A percentile compares a stretch with the other conserved stretches of the same genome.
Evolutionary conservation across 345 rosid species (phyloP).

Genomic region (Linum trigynum): DNA sequence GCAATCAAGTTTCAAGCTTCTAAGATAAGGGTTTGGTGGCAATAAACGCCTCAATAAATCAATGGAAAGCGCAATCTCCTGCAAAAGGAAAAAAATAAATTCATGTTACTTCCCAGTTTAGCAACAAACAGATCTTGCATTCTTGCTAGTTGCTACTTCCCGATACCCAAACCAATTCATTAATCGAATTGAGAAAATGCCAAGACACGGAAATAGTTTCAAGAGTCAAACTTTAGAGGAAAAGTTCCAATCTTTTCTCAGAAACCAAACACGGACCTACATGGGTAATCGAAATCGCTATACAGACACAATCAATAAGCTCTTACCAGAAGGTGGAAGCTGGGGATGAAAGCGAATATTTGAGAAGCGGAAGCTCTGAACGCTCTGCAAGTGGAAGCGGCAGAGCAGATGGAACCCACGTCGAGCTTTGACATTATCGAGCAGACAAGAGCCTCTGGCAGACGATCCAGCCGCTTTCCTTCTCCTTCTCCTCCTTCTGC

Average conservation of each 20-base stretch:
- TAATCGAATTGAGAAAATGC: no score
- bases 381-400: conserved; percentile 53
- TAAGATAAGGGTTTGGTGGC: conserved; percentile 56
- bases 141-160: no score
- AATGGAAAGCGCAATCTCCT: conserved; percentile 49
- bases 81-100: not conserved
- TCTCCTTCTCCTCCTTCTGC: conserved; percentile 11
- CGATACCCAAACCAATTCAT: no score
- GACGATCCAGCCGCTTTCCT: conserved; percentile 42
- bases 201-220: no score
- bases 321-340: conserved; percentile 60
- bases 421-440: conserved; percentile 72
- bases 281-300: not conserved
- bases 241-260: no score
- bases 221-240: no score
- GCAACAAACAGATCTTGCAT: no score
- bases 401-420: conserved; percentile 63
- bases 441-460: conserved; percentile 58
- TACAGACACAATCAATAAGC: not conserved
- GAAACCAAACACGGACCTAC: not conserved
- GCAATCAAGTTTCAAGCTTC: conserved; percentile 73
- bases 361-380: conserved; percentile 47
- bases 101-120: not conserved
- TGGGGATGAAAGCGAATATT: conserved; percentile 65
- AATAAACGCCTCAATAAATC: conserved; percentile 58